Base-by-base conservation (phyloP, 2,329 filamentous ascomycete species). In the Xylariales sp. region DNA sequence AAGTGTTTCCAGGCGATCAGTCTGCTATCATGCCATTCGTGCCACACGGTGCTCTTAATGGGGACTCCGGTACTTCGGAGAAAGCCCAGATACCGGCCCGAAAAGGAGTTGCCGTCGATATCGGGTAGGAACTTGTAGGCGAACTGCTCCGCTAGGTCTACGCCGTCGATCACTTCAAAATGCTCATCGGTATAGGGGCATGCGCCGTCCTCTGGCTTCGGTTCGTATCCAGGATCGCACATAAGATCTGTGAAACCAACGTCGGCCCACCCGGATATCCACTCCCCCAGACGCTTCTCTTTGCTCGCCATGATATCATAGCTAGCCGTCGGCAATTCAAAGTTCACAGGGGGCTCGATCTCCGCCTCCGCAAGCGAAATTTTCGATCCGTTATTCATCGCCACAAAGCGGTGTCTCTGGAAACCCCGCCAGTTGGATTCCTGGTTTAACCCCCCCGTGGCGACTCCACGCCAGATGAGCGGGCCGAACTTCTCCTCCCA, bases 1-100 rank as follows among this genome's bases (percentile, higher is more conserved):
- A 93, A 95, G 78, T 96, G 93, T 74, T 89, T 88, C 92, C 93
- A 96, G 0, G 91, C 85, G 1, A 93, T 82, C 1, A 95, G 82
- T 2, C 92, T 85, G 52, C 85, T 86, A 76, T 94, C 92, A 75
- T 94, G 92, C 93, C 92, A 96, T 77, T 96, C 93, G 23, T 87
- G 85, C 80, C 90, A 96, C 28, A 95, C 82, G 0, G 92, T 93
- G 5, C 90, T 88, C 80, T 95, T 96, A 80, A 96, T 87, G 0
- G 91, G 91, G 8, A 94, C 78, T 16, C 87, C 90, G 1, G 88
- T 91, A 36, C 88, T 91, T 41, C 86, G 84, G 30, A 95, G 81
- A 77, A 94, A 93, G 0, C 86, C 88, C 4, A 89, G 84, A 74
- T 90, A 93, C 5, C 90, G 86, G 0, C 90, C 90, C 32, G 87